Conservation (phyloP, 495 filamentous ascomycete genomes). For the Aspergillus bertholletiae region DNA sequence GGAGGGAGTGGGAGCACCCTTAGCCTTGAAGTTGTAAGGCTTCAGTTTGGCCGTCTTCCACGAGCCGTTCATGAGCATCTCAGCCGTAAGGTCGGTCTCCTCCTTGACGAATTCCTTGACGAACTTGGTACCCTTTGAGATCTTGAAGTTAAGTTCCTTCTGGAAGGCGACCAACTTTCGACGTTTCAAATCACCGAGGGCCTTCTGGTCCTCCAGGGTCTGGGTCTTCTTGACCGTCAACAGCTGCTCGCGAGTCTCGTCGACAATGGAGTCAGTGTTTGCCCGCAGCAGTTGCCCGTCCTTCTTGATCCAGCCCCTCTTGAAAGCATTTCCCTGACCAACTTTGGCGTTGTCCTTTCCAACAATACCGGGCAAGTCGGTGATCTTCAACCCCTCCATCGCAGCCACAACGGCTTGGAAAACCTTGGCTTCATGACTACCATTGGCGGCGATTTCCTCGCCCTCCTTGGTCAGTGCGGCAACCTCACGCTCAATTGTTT, state of each 20-base stretch:
- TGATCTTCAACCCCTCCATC: conserved; percentile 73
- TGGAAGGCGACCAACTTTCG: conserved; percentile 77
- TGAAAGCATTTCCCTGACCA: conserved; percentile 95
- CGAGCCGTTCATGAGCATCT: conserved; percentile 71
- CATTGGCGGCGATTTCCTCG: conserved; percentile 71
- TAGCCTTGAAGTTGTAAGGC: conserved; percentile 94
- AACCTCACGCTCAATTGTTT: conserved; percentile 75
- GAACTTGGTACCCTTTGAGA: conserved; percentile 83
- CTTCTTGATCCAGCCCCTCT: conserved; percentile 93
- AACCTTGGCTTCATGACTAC: conserved; percentile 92
- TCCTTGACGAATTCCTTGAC: conserved; percentile 82
- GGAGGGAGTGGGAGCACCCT: conserved; percentile 72
- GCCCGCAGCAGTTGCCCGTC: conserved; percentile 64
- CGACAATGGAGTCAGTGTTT: conserved; percentile 65
- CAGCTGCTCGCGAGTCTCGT: conserved; percentile 72
- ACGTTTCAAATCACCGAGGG: conserved; percentile 77
- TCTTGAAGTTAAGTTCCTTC: conserved; percentile 81
- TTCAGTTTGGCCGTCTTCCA: conserved; percentile 84
- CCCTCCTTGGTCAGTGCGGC: conserved; percentile 77
- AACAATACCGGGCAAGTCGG: conserved; percentile 72
- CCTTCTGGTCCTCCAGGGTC: conserved; percentile 66
- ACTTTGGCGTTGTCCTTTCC: conserved; percentile 83
- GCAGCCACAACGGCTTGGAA: conserved; percentile 79
- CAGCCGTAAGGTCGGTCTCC: conserved; percentile 90
- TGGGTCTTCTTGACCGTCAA: conserved; percentile 63